Percentiles rank a stretch among this genome's conserved stretches.
Conservation (phyloP, 495 filamentous ascomycete species). For the Neurospora tetraspora region DNA sequence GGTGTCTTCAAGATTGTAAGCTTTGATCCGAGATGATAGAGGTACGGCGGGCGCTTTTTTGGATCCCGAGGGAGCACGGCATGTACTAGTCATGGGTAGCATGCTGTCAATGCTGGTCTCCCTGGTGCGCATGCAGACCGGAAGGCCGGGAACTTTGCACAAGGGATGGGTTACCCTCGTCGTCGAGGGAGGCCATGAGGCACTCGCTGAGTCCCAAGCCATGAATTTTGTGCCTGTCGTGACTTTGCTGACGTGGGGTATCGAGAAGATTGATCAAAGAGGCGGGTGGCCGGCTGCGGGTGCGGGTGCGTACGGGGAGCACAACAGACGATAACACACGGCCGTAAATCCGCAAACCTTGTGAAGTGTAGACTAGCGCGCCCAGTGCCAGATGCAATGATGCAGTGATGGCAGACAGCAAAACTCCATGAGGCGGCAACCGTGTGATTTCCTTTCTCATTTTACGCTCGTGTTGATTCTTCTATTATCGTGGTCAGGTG, state of each 20-base stretch:
- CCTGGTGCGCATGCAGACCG: slow-evolving; percentile 12
- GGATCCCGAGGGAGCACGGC: background rate
- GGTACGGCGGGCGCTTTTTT: background rate
- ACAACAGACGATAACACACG: slow-evolving; percentile 12
- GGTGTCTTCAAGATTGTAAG: background rate
- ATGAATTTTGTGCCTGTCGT: background rate
- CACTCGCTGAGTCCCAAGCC: background rate
- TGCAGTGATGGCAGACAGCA: background rate
- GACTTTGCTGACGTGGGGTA: background rate
- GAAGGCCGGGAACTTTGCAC: slow-evolving; percentile 17
- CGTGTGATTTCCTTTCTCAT: background rate
- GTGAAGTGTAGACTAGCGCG: background rate
- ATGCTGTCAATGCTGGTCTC: background rate
- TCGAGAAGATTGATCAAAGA: background rate
- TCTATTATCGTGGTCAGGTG: background rate
- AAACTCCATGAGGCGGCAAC: background rate
- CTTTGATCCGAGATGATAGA: background rate
- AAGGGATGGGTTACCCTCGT: background rate
- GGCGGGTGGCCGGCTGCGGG: background rate
- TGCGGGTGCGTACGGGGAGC: slow-evolving; percentile 3
- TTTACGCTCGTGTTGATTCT: background rate
- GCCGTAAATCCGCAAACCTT: slow-evolving; percentile 10
- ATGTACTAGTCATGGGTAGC: background rate
- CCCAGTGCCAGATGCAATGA: background rate
- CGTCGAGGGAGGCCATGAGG: background rate